phyloP scores from a whole-genome alignment of 306 rosid species.

The Vachellia collinsii region DNA sequence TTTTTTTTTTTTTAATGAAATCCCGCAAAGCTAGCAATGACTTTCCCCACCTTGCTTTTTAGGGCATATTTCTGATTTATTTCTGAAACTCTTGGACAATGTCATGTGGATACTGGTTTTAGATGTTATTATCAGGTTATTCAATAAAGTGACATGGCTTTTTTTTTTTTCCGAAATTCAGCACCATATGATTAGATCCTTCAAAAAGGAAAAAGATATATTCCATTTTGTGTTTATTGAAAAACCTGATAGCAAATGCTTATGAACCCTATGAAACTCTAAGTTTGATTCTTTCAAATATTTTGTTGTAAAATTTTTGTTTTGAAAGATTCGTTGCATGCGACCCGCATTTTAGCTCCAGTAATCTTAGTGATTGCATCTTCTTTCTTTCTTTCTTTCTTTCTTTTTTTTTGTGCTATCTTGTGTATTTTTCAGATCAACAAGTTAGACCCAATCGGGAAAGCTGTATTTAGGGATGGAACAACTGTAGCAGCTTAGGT shows the following conservation, averaged over 20 bases:
- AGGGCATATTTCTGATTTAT: conserved; percentile 12
- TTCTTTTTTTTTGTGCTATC: neutral
- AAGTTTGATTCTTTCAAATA: neutral
- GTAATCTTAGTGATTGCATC: conserved; percentile 24
- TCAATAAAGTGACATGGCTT: neutral
- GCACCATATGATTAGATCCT: neutral
- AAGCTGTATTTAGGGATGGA: conserved; percentile 91
- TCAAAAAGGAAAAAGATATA: neutral
- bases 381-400: conserved; percentile 27
- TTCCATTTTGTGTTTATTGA: neutral
- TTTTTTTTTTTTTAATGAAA: conserved; percentile 7
- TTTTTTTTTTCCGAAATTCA: neutral
- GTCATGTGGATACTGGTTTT: neutral
- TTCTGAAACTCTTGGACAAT: conserved; percentile 1
- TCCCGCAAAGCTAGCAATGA: neutral
- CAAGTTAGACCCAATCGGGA: conserved; percentile 87
- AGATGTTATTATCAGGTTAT: neutral
- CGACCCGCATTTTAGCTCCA: conserved; percentile 24
- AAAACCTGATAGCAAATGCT: neutral
- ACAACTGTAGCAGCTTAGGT: conserved; percentile 76
- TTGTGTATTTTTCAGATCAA: conserved; percentile 64
- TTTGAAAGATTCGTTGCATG: conserved; percentile 19
- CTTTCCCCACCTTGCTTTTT: conserved; percentile 8
- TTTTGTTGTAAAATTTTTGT: conserved; percentile 26
- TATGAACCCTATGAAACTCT: neutral